Evolutionary conservation across 1,284 basidiomycete genomes (phyloP), one percentile per base, ranked within the genome.

Genomic region (Tetrapyrgos nigripes): DNA sequence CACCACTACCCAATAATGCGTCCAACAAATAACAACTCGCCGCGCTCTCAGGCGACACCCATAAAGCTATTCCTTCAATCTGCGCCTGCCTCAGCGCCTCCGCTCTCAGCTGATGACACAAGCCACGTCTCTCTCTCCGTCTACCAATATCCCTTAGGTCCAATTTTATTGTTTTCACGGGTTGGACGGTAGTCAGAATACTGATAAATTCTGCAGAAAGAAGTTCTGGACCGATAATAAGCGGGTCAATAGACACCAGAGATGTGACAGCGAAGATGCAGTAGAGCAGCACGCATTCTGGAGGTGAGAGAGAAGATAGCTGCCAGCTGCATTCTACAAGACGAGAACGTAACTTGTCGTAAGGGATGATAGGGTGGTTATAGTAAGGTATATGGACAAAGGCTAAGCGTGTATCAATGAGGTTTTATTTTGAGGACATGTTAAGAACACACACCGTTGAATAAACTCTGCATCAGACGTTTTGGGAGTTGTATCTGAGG

Each of bases 251-350:
- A 23, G 55, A 44, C 10, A 43, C 43, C 28, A 46, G 55, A 50
- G 55, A 33, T 23, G 48, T 24, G 31, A 50, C 24, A 45, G 55
- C 55, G 17, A 56, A 31, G 31, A 49, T 50, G 26, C 55, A 56
- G 27, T 56, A 49, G 19, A 40, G 48, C 19, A 56, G 48, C 4
- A 56, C 55, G 8, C 55, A 37, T 29, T 56, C 48, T 9, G 31
- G 55, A 6, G 55, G 48, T 29, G 40, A 10, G n/a, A 56, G 55
- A n/a, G 47, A 46, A 26, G 33, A 48, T 45, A 56, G 1, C 2
- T 45, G 37, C 55, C 55, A 56, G 14, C 48, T 44, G 11, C 27
- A 31, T 1, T 5, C 10, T 3, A 19, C 10, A 5, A 56, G n/a
- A 19, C 48, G 44, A 29, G 48, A 21, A 31, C 50, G 37, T 8